Percentiles rank a stretch among this genome's conserved stretches.
Evolutionary conservation across 2,329 filamentous ascomycete genomes (phyloP).

Genomic region (Coniochaeta prunicola): DNA sequence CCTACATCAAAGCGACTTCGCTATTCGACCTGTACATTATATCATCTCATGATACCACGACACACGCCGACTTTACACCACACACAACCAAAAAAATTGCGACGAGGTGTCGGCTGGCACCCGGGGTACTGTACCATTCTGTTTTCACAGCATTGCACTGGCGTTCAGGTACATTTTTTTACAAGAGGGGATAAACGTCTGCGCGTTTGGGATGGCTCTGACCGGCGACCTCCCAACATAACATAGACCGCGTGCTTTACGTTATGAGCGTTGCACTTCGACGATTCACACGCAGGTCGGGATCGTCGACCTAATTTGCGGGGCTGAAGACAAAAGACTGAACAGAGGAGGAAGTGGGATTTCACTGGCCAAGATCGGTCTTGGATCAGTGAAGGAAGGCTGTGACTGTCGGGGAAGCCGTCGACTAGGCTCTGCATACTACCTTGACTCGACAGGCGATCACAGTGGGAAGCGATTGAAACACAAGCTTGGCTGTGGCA

Average conservation of each 20-base stretch:
- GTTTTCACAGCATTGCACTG: conserved; percentile 11
- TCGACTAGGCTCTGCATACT: neutral
- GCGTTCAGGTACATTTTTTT: neutral
- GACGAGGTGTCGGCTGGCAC: conserved; percentile 9
- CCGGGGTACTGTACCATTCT: conserved; percentile 17
- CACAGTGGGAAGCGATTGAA: neutral
- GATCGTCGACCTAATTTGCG: conserved; percentile 2
- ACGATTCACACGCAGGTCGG: conserved; percentile 2
- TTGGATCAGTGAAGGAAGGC: neutral
- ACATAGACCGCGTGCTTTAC: conserved; percentile 1
- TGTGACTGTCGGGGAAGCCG: neutral
- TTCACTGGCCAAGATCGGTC: neutral
- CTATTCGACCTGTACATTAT: conserved; percentile 33
- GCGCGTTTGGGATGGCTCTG: neutral
- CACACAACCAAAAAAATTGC: conserved; percentile 1
- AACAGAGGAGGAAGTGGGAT: neutral
- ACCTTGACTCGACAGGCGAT: neutral
- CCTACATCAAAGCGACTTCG: conserved; percentile 7
- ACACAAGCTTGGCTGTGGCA: neutral
- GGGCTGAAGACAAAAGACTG: neutral
- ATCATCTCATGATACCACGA: conserved; percentile 39
- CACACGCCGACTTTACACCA: conserved; percentile 9
- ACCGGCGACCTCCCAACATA: neutral
- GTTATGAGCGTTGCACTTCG: conserved; percentile 1
- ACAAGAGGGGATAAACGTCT: conserved; percentile 3